Base-by-base conservation (phyloP, 1,139 yeast genomes). In the Ogataea hybrid region DNA sequence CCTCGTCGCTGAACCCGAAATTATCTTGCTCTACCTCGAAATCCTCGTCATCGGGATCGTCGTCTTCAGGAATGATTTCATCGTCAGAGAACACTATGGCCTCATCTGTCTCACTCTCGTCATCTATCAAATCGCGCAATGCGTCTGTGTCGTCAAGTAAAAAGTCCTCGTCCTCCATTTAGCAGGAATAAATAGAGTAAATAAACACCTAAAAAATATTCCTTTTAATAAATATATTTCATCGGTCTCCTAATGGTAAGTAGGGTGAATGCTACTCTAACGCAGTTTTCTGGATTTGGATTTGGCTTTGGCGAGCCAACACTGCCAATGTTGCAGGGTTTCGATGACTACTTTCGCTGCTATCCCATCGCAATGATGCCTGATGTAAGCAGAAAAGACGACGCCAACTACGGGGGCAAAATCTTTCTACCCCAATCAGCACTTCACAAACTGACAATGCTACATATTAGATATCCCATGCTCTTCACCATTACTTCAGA, bases 391-490 rank as follows among this genome's bases (percentile, higher is more conserved):
- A 71, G 95, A 28, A 84, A 82, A 54, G 92, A 84, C 47, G 88
- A 81, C 50, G 84, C 95, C 46, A 69, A n/a, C n/a, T n/a, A n/a
- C n/a, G n/a, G n/a, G n/a, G n/a, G n/a, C n/a, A n/a, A n/a, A n/a
- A 88, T 92, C 48, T 89, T 90, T 51, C 65, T 92, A 44, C 99
- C 99, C 5, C 94, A 96, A 17, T 86, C 96, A 35, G 94, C 97
- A 1, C 73, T 94, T 51, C 85, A 84, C 63, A 89, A 85, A 59
- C 72, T 94, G 47, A 87, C 96, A 61, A 57, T 66, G 57, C 64
- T 83, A 31, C 94, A 90, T 59, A 88, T 94, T 42, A 72, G 96
- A 52, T 94, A 94, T 58, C 98, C 99, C 1, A 94, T 94, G 98
- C 70, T 92, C 39, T 94, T 94, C 58, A 86, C 84, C 61, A 68